Base-by-base conservation (phyloP, 2,329 filamentous ascomycete genomes). In the Colletotrichum ledebouriae region DNA sequence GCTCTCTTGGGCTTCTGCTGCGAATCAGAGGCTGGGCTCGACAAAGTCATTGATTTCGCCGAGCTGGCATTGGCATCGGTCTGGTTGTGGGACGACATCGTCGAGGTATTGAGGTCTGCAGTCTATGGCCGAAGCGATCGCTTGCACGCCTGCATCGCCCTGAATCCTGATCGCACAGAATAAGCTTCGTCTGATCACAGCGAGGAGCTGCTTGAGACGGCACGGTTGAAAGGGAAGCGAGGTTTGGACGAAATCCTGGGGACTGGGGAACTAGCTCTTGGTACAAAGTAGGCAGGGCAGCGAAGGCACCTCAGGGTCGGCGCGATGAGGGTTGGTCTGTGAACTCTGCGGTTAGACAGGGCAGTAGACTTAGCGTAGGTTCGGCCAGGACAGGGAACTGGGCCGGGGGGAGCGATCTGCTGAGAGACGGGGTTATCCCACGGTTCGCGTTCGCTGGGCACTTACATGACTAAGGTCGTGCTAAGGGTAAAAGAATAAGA, bases 1-100 rank as follows among this genome's bases (percentile, higher is more conserved):
- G 79, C 80, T 59, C 85, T 81, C 74, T 82, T 86, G 41, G 75
- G 75, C 49, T 75, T 78, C 55, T 73, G 75, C 25, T 69, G 64
- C 29, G 60, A 61, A 56, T 71, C 73, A 29, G 71, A 59, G 52
- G 63, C 22, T 39, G 66, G 53, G 12, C 62, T 70, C 25, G 67
- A 49, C 10, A 62, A 64, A 20, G 66, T 41, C 5, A 59, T 49
- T 49, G 57, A 60, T 29, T 25, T 52, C 17, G 66, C 56, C 61
- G 61, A 63, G 20, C 44, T 61, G 59, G 17, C 56, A 17, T 52
- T 61, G 59, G 33, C 56, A 22, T 67, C 63, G 49, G 62, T 20
- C 37, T 53, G 46, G 39, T 42, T 52, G 29, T 42, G 37, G 20
- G 66, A 52, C 47, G 57, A 60, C 62, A 66, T 65, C 42, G 50